Evolutionary conservation across 2,329 filamentous ascomycete species (phyloP).

Genomic region (Teratosphaeriaceae sp.): DNA sequence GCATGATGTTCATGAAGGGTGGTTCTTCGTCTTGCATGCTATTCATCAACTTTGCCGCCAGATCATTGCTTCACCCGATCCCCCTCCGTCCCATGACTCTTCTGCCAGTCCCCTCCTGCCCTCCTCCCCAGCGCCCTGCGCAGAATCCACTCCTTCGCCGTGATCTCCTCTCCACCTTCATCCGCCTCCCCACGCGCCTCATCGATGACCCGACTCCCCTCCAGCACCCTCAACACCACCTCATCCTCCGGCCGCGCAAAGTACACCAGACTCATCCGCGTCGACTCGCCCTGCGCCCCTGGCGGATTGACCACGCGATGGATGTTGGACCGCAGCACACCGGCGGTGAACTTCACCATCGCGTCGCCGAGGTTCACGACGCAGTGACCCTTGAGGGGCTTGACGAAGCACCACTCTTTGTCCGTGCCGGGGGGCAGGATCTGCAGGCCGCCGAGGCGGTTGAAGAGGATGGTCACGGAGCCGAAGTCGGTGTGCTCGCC

Average conservation of each 20-base stretch:
- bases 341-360: conserved; percentile 39
- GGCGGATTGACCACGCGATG: conserved; percentile 47
- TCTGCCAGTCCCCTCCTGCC: conserved; percentile 27
- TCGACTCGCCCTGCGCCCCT: conserved; percentile 36
- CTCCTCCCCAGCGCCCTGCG: conserved; percentile 33
- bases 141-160: conserved; percentile 32
- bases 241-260: conserved; percentile 47
- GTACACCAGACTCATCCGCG: conserved; percentile 49
- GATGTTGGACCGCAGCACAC: conserved; percentile 23
- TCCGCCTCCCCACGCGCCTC: conserved; percentile 16
- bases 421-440: conserved; percentile 35
- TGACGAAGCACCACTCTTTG: conserved; percentile 46
- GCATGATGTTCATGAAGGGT: no score
- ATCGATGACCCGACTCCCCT: conserved; percentile 27
- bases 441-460: conserved; percentile 50
- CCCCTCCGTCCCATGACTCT: conserved; percentile 29
- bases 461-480: conserved; percentile 50
- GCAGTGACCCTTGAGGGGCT: conserved; percentile 43
- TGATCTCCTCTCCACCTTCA: conserved; percentile 21
- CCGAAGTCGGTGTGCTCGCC: conserved; percentile 54
- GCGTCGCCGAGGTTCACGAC: conserved; percentile 45
- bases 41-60: no score
- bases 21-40: no score
- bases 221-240: conserved; percentile 35
- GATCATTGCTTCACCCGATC: conserved; percentile 7